phyloP scores from a whole-genome alignment of 176 grass and related monocot genomes.

The Musa beccarii region DNA sequence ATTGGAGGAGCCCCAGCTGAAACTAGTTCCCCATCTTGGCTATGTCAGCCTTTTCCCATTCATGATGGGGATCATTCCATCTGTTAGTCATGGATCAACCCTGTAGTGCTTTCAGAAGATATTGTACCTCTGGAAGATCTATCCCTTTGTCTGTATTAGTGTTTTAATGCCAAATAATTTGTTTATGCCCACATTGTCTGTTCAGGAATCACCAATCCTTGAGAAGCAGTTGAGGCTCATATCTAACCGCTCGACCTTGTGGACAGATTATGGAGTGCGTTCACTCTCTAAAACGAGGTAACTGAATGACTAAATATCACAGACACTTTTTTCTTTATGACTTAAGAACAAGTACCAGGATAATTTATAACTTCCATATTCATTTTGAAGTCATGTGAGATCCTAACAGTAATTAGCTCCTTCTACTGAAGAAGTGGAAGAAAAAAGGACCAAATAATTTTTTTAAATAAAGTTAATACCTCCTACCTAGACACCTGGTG shows the following conservation, averaged over 20 bases:
- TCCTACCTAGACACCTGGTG: too few species aligned
- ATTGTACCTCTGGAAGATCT: not conserved
- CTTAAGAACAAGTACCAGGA: not conserved
- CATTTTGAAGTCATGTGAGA: not conserved
- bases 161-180: not conserved
- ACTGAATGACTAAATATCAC: conserved; percentile 3
- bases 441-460: too few species aligned
- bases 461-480: too few species aligned
- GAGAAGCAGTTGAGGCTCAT: conserved; percentile 78
- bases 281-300: conserved; percentile 91
- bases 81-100: conserved; percentile 37
- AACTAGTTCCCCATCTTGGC: conserved; percentile 91
- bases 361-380: too few species aligned
- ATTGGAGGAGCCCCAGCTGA: conserved; percentile 49
- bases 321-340: not conserved
- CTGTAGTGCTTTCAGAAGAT: conserved; percentile 7
- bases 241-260: conserved; percentile 73
- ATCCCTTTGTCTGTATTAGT: not conserved
- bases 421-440: not conserved
- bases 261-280: conserved; percentile 88
- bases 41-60: conserved; percentile 95
- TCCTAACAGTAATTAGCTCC: not conserved
- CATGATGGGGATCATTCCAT: conserved; percentile 86
- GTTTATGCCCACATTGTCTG: not conserved
- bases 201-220: conserved; percentile 80